Evolutionary conservation across 2,329 filamentous ascomycete species (phyloP), one percentile per base, ranked within the genome.

Genomic region (Trichoderma simmonsii): DNA sequence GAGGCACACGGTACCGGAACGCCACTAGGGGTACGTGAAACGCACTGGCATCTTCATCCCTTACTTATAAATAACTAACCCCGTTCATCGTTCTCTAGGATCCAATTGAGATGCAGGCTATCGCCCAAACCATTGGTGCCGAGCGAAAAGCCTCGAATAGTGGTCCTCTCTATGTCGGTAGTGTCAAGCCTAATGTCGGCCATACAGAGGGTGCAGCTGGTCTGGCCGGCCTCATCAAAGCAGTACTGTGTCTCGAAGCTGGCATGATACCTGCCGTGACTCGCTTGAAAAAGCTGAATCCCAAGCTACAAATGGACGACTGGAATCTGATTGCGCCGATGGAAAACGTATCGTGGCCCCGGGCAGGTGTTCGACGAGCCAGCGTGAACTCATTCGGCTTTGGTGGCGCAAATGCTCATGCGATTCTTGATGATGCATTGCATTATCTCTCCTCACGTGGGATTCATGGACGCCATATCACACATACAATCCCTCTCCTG

Each of bases 1-100:
- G 64, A 67, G 51, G 36, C 36, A 4, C 64, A 67, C 48, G 64
- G 64, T 4, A 67, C 64, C 5, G 64, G 64, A 18, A 67, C 64
- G 11, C 15, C n/a, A 21, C n/a, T 51, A 21, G 43, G 43, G n/a
- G 57, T 61, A 34, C 30, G 32, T 34, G 18, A 36, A 21, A 61
- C 32, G 32, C 32, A 36, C 32, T 61, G 43, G n/a, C 21, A 24
- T 61, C 6, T 21, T 6, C n/a, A 21, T 51, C 43, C 21, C 43
- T 18, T 48, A n/a, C 18, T 48, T 51, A 51, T 51, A 21, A 21
- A 51, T 21, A 21, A 21, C 43, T 51, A 51, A 51, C 43, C 9
- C 4, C 8, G 9, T 51, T 51, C n/a, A 51, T 21, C 18, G 0
- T 3, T 12, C 8, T 51, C 1, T 51, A 51, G 43, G 43, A 51